Conservation (phyloP, 345 rosid genomes). For the Microcos paniculata region DNA sequence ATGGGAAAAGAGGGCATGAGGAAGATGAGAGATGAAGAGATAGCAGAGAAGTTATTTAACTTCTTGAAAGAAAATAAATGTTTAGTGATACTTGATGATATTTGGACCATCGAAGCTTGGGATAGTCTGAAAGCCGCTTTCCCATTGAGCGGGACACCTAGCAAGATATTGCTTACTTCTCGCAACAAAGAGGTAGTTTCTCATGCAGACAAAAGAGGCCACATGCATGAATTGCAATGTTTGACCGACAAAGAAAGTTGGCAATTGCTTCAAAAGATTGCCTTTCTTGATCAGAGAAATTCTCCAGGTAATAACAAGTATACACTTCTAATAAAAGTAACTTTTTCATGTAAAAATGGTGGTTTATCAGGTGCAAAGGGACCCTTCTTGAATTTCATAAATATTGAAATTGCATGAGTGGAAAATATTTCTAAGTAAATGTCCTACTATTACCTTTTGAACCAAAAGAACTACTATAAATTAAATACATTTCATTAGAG, state of each 20-base stretch:
- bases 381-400: too few species aligned
- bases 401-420: too few species aligned
- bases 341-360: too few species aligned
- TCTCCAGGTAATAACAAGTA: too few species aligned
- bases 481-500: too few species aligned
- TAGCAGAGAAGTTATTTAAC: slow-evolving; percentile 19
- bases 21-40: slow-evolving; percentile 26
- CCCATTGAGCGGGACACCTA: slow-evolving; percentile 13
- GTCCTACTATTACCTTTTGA: too few species aligned
- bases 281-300: neutral
- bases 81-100: slow-evolving; percentile 45
- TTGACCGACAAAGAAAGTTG: slow-evolving; percentile 37
- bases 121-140: slow-evolving; percentile 28
- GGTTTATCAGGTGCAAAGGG: too few species aligned
- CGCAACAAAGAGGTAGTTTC: slow-evolving; percentile 33
- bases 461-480: too few species aligned
- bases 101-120: slow-evolving; percentile 40
- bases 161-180: slow-evolving; percentile 46
- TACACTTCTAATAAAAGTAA: too few species aligned
- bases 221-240: slow-evolving; percentile 8
- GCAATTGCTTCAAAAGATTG: slow-evolving; percentile 31
- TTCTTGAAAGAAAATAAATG: too few species aligned
- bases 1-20: slow-evolving; percentile 6
- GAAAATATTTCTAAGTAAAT: too few species aligned
- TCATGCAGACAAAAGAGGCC: slow-evolving; percentile 15